A percentile compares a stretch with the other conserved stretches of the same genome.
phyloP scores from a whole-genome alignment of 2,329 filamentous ascomycete species.

The Botrytis porri region DNA sequence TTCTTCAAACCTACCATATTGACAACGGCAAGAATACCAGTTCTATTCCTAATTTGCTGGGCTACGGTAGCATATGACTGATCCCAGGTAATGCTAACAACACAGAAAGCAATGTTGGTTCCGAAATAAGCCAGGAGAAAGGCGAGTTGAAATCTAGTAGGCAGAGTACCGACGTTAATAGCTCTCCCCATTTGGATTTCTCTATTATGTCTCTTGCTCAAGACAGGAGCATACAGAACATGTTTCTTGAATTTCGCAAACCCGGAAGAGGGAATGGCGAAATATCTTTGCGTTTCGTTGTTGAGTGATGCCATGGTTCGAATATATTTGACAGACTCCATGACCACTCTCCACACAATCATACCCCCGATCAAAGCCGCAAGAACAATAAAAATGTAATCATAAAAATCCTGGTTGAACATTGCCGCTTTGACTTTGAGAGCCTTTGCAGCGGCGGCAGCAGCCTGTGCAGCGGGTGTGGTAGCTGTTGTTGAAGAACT shows the following conservation, averaged over 20 bases:
- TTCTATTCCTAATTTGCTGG: constrained; percentile 61
- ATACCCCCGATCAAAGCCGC: constrained; percentile 60
- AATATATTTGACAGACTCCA: constrained; percentile 63
- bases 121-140: constrained; percentile 66
- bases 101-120: constrained; percentile 75
- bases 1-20: constrained; percentile 60
- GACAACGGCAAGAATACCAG: constrained; percentile 65
- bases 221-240: constrained; percentile 67
- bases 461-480: constrained; percentile 14
- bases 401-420: constrained; percentile 53
- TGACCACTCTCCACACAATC: constrained; percentile 63
- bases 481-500: constrained; percentile 18
- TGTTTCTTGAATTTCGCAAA: constrained; percentile 64
- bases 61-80: constrained; percentile 45
- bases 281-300: constrained; percentile 79
- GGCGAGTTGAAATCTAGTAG: constrained; percentile 72
- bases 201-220: constrained; percentile 72
- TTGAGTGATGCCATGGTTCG: constrained; percentile 72
- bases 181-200: constrained; percentile 67
- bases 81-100: constrained; percentile 61
- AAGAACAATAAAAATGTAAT: constrained; percentile 62
- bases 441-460: constrained; percentile 23
- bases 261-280: constrained; percentile 55
- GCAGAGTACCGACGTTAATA: constrained; percentile 72
- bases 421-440: constrained; percentile 28